phyloP scores from a whole-genome alignment of 2,329 filamentous ascomycete genomes.

The Colletotrichum melonis region DNA sequence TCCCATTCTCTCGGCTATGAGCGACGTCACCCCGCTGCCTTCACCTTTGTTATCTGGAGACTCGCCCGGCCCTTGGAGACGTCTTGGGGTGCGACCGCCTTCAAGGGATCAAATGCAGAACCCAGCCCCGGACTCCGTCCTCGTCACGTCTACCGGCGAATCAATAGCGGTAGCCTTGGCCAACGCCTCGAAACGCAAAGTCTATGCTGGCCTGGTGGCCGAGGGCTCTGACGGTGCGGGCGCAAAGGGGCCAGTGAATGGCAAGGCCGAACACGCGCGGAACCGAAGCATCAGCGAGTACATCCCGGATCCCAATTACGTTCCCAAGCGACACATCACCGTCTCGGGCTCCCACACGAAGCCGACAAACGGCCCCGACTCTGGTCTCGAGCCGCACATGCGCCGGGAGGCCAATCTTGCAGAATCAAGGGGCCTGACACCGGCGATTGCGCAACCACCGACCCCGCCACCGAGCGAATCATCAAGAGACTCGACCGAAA shows the following conservation, averaged over 20 bases:
- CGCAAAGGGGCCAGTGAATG: constrained; percentile 38
- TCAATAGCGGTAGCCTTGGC: constrained; percentile 62
- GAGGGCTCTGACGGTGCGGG: constrained; percentile 40
- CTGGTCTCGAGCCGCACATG: constrained; percentile 58
- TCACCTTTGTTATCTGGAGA: constrained; percentile 76
- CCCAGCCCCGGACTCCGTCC: constrained; percentile 56
- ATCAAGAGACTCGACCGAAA: constrained; percentile 58
- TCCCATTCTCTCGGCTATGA: constrained; percentile 79
- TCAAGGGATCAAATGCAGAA: constrained; percentile 57
- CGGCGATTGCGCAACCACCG: constrained; percentile 71
- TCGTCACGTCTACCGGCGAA: constrained; percentile 64
- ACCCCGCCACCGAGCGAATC: constrained; percentile 87
- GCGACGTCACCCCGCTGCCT: constrained; percentile 81
- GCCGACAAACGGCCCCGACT: constrained; percentile 48
- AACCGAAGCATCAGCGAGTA: constrained; percentile 94
- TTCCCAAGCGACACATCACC: constrained; percentile 78
- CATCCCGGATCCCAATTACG: constrained; percentile 75
- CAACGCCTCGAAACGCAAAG: constrained; percentile 67
- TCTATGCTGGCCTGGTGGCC: constrained; percentile 61
- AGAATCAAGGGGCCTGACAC: constrained; percentile 78
- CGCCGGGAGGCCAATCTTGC: constrained; percentile 86
- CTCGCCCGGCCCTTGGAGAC: constrained; percentile 75
- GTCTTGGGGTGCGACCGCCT: constrained; percentile 58
- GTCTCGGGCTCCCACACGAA: constrained; percentile 72
- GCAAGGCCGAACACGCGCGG: constrained; percentile 52